Evolutionary conservation across 2,329 filamentous ascomycete species (phyloP), one percentile per base, ranked within the genome.

Genomic region (Colletotrichum liriopes): DNA sequence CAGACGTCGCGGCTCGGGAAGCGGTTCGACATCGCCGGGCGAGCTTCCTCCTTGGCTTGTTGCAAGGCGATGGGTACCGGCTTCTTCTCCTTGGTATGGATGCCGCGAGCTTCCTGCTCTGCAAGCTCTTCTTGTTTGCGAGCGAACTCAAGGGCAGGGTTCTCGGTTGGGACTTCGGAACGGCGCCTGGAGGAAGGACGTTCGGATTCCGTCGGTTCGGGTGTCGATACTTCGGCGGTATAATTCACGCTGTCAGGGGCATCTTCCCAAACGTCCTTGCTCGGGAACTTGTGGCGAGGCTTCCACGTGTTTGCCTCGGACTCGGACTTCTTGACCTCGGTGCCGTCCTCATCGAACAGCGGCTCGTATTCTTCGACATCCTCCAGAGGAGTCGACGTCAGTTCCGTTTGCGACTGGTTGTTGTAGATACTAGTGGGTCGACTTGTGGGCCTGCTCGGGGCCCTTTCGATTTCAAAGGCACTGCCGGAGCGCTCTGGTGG

Each of bases 211-310:
- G 52, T 54, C 7, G 70, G 70, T 77, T 95, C 93, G 1, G 95
- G 95, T 0, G 94, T 96, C 3, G 93, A 94, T 9, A 98, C 96
- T 72, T 94, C 95, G 3, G 95, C 92, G 43, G 90, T 92, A 78
- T 89, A 91, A 78, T 96, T 91, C 64, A 94, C 87, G 82, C 95
- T 98, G 78, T 92, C 93, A 5, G 97, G 96, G 0, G 94, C 93
- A 81, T 99, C 97, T 84, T 99, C 96, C 96, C 96, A 99, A 51
- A 98, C 90, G 80, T 99, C 96, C 80, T 95, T 93, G 81, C 95
- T 98, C 1, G 96, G 96, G 82, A 99, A 99, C 73, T 89, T 82
- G 72, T 93, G 92, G 74, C 90, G 89, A 73, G 88, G 84, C 74
- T 90, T 86, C 67, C 85, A 85, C 68, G 87, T 82, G 74, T 87